These are phyloP conservation scores for Cyathus striatus DNA, from an alignment of 768 basidiomycete species.

Conservation along the genomic window DNA sequence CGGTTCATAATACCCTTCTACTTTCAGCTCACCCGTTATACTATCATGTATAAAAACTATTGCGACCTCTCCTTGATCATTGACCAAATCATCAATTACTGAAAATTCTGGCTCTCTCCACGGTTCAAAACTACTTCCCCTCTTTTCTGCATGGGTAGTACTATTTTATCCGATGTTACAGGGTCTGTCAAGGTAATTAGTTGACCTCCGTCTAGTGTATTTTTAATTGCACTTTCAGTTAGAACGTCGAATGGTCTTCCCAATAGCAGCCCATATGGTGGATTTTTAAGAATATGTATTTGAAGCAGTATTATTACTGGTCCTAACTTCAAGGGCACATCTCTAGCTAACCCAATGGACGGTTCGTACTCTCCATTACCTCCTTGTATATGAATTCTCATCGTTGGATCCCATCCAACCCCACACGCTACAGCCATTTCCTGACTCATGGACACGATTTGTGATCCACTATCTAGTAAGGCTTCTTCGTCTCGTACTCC, in stretches of 20 bases:
- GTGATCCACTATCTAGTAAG: constrained; percentile 18
- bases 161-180: too few relatives aligned
- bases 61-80: background rate
- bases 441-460: constrained; percentile 19
- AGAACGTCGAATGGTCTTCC: constrained; percentile 23
- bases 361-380: constrained; percentile 15
- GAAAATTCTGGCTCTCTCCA: too few relatives aligned
- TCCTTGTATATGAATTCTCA: constrained; percentile 18
- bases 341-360: constrained; percentile 17
- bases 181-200: too few relatives aligned
- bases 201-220: too few relatives aligned
- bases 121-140: constrained; percentile 8
- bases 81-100: constrained; percentile 12
- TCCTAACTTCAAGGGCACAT: constrained; percentile 18
- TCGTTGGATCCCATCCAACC: constrained; percentile 12
- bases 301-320: constrained; percentile 17
- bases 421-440: constrained; percentile 6
- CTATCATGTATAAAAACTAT: too few relatives aligned
- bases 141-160: too few relatives aligned
- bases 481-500: constrained; percentile 9
- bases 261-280: constrained; percentile 20
- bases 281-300: constrained; percentile 18
- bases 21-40: too few relatives aligned
- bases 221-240: constrained; percentile 11
- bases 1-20: too few relatives aligned